phyloP scores from a whole-genome alignment of 495 filamentous ascomycete species.

The Xylaria castorea region DNA sequence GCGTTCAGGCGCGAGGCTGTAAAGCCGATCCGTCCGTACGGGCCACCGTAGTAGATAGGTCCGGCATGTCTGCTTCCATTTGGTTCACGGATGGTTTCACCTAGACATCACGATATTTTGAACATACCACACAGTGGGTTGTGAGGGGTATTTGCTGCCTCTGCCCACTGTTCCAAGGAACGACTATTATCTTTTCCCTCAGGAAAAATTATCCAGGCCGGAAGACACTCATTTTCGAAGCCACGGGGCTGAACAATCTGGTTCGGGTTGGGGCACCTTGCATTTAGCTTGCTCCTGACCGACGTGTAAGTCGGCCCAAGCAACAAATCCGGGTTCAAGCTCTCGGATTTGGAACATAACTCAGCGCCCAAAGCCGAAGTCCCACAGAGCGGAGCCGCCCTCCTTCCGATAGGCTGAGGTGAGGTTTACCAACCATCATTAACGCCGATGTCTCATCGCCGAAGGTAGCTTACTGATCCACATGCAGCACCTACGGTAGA shows the following conservation, averaged over 20 bases:
- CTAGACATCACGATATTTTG: neutral
- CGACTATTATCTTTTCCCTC: neutral
- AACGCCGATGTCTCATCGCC: neutral
- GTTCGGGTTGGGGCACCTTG: neutral
- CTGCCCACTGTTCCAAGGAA: neutral
- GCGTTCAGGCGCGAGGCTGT: neutral
- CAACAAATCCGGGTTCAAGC: slow-evolving; percentile 1
- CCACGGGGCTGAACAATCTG: neutral
- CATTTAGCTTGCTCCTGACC: neutral
- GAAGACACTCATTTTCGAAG: neutral
- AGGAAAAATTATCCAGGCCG: neutral
- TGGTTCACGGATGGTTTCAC: neutral
- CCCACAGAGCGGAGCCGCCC: neutral
- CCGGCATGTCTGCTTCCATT: neutral
- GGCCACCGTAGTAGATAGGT: neutral
- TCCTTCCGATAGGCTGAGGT: neutral
- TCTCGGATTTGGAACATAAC: slow-evolving; percentile 20
- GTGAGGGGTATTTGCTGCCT: neutral
- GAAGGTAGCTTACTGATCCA: neutral
- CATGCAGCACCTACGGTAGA: neutral
- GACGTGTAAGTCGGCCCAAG: neutral
- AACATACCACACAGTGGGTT: neutral
- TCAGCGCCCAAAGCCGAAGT: neutral
- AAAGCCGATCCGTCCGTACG: slow-evolving; percentile 1
- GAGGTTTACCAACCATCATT: neutral